Evolutionary conservation across 345 rosid species (phyloP).

Genomic region (Citrus reticulata): DNA sequence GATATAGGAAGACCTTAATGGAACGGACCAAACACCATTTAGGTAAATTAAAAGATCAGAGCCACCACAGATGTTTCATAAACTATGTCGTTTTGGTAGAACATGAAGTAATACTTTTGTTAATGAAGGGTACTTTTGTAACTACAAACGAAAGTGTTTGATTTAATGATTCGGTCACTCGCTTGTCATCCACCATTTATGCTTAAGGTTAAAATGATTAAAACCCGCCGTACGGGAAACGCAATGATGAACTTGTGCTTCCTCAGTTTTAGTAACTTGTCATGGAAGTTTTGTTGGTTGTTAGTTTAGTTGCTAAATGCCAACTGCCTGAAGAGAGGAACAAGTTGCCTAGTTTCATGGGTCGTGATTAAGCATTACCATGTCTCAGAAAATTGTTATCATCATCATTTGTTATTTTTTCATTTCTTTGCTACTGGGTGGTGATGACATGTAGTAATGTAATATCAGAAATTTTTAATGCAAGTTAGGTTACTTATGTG

Average conservation of each 20-base stretch:
- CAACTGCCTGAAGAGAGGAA: neutral
- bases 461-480: neutral
- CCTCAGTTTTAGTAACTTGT: neutral
- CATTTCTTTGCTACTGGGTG: neutral
- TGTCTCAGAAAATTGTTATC: neutral
- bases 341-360: neutral
- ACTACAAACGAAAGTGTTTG: neutral
- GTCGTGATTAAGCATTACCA: neutral
- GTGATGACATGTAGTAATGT: neutral
- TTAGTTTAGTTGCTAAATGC: neutral
- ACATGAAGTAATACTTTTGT: too few species aligned
- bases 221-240: neutral
- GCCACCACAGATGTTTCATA: too few species aligned
- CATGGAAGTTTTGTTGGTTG: neutral
- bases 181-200: neutral
- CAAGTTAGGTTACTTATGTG: neutral
- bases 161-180: neutral
- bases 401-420: neutral
- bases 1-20: slow-evolving; percentile 65
- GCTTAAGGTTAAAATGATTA: neutral
- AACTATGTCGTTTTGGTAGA: neutral
- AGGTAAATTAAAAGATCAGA: slow-evolving; percentile 33
- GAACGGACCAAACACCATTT: slow-evolving; percentile 82
- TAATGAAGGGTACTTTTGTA: neutral
- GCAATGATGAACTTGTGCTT: neutral